Conservation (phyloP, 148 eudicot species). For the Pouteria glomerata region DNA sequence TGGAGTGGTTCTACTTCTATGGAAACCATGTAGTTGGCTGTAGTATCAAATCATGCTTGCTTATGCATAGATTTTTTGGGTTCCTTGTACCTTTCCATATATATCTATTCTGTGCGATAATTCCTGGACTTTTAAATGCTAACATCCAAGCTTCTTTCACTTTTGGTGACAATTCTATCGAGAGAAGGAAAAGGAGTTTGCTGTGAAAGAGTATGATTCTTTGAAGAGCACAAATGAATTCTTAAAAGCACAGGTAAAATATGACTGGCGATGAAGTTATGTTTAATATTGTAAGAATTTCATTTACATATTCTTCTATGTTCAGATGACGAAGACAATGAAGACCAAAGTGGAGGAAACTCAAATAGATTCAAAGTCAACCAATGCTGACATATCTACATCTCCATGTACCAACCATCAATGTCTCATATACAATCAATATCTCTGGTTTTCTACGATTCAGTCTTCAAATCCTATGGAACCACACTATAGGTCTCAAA, state of each 20-base stretch:
- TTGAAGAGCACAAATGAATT: constrained; percentile 42
- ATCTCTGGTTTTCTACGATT: constrained; percentile 30
- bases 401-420: constrained; percentile 25
- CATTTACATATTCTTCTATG: background rate
- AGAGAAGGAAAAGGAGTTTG: constrained; percentile 51
- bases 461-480: constrained; percentile 27
- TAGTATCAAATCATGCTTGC: background rate
- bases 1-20: background rate
- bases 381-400: constrained; percentile 10
- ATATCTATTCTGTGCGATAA: background rate
- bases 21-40: background rate
- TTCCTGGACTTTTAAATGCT: background rate
- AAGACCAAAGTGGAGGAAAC: constrained; percentile 29
- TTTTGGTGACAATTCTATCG: constrained; percentile 1
- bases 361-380: constrained; percentile 11
- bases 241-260: constrained; percentile 53
- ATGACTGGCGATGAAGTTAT: background rate
- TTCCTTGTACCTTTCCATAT: background rate
- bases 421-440: constrained; percentile 18
- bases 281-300: background rate
- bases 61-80: background rate
- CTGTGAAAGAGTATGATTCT: constrained; percentile 37
- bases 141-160: background rate
- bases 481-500: constrained; percentile 19
- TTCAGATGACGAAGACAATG: constrained; percentile 39